Conservation (phyloP, 2,329 filamentous ascomycete genomes). For the Clonostachys byssicola region DNA sequence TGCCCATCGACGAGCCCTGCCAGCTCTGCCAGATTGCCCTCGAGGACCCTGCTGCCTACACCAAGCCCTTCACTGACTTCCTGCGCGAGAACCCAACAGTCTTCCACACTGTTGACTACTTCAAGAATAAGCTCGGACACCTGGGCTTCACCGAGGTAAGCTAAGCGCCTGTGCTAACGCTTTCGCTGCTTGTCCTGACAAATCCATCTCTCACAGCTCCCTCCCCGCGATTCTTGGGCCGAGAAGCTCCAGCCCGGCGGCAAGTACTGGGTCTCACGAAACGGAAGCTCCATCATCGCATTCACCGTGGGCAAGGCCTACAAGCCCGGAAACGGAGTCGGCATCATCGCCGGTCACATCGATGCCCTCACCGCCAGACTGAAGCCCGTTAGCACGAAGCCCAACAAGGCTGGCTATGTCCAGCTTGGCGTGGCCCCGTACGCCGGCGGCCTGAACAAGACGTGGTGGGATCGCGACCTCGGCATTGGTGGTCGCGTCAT, state of each 20-base stretch:
- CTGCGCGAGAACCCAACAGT: conserved; percentile 87
- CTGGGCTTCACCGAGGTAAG: conserved; percentile 69
- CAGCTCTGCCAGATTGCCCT: conserved; percentile 20
- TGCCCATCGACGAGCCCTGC: conserved; percentile 9
- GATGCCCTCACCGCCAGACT: conserved; percentile 87
- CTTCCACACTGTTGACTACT: conserved; percentile 82
- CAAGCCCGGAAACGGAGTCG: conserved; percentile 78
- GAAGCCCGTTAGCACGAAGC: conserved; percentile 85
- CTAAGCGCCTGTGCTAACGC: not conserved
- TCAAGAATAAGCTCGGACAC: conserved; percentile 66
- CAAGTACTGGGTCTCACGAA: conserved; percentile 85
- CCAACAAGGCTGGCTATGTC: conserved; percentile 78
- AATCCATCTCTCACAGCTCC: conserved; percentile 44
- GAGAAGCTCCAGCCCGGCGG: conserved; percentile 70
- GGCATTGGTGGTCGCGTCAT: conserved; percentile 87
- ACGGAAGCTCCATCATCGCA: conserved; percentile 80
- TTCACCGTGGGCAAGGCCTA: conserved; percentile 81
- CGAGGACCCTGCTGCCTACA: conserved; percentile 60
- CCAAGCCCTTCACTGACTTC: conserved; percentile 82
- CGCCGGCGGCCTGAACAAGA: conserved; percentile 79
- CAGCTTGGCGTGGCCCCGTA: conserved; percentile 93
- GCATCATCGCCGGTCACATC: conserved; percentile 87
- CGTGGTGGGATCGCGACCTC: conserved; percentile 97
- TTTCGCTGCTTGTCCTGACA: conserved; percentile 1
- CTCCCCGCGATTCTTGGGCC: conserved; percentile 74